Percentiles rank a stretch among this genome's conserved stretches.
phyloP scores from a whole-genome alignment of 306 rosid genomes.

The Cercis canadensis region DNA sequence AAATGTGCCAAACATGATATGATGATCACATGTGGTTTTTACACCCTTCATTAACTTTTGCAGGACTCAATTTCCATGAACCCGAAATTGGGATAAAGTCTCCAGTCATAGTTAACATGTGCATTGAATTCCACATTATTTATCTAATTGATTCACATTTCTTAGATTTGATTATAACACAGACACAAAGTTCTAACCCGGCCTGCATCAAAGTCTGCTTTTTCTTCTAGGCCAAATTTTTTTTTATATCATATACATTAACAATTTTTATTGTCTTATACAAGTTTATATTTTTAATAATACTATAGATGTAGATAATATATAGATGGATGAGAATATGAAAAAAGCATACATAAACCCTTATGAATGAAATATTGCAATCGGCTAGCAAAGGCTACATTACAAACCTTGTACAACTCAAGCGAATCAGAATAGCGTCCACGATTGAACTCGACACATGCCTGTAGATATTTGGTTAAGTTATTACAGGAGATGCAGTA shows the following conservation, averaged over 20 bases:
- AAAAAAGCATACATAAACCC: slow-evolving; percentile 16
- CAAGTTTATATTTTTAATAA: no score
- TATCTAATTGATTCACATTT: slow-evolving; percentile 18
- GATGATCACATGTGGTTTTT: slow-evolving; percentile 14
- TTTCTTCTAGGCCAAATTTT: no score
- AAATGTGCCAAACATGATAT: slow-evolving; percentile 21
- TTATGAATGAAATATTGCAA: slow-evolving; percentile 23
- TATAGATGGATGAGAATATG: slow-evolving; percentile 26
- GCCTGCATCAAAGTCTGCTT: no score
- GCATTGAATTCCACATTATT: slow-evolving; percentile 29
- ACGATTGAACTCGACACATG: slow-evolving; percentile 96
- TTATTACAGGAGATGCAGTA: slow-evolving; percentile 37
- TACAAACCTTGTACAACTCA: slow-evolving; percentile 93
- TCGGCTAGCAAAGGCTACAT: slow-evolving; percentile 34
- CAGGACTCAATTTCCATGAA: slow-evolving; percentile 4
- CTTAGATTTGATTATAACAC: not conserved
- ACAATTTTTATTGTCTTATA: no score
- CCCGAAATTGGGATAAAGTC: slow-evolving; percentile 21
- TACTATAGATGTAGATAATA: not conserved
- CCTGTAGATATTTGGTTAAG: slow-evolving; percentile 65
- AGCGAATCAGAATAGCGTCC: slow-evolving; percentile 88
- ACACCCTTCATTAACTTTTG: slow-evolving; percentile 23
- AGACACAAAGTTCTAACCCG: no score
- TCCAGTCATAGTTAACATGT: not conserved
- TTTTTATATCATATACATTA: no score